Base-by-base conservation (phyloP, 2,329 filamentous ascomycete genomes). In the Aspergillus amoenus region DNA sequence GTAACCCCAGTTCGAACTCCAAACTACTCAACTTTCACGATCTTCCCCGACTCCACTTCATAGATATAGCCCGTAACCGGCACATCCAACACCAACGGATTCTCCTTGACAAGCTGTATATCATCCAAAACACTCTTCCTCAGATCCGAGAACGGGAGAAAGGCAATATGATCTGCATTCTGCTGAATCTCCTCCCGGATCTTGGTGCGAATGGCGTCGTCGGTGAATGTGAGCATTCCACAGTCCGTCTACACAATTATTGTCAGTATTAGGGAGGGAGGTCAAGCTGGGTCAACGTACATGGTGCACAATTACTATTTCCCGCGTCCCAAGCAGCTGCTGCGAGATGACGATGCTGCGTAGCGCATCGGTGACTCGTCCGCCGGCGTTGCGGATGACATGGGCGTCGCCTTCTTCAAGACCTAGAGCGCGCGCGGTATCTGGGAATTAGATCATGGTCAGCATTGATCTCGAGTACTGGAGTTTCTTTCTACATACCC, bases 281-380 rank as follows among this genome's bases (percentile, higher is more conserved):
- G n/a, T n/a, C n/a, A n/a, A 2, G 21, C 5, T 2, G n/a, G 3
- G 5, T 6, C 39, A n/a, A 18, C 56, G 5, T 68, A 71, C 70
- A 46, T 72, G 68, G 27, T 72, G 68, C 66, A 93, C 79, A 18
- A 55, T 44, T 18, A 55, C 45, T 17, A 55, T 55, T 18, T 55
- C 90, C 1, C 82, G 80, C 0, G 90, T 94, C 12, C 88, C 89
- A 0, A 94, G 82, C 8, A 93, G 79, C 71, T 93, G 89, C 74
- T 94, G 81, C 1, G 88, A 92, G 67, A 94, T 91, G 59, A 93
- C 73, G 55, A 94, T 82, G 18, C 86, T 90, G 48, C 90, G 86
- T 7, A 93, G 79, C 0, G 87, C 88, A 56, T 93, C 90, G 39
- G 79, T 76, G 1, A 84, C 87, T 12, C 82, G 85, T 1, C 79